Conservation (phyloP, 2,329 filamentous ascomycete species). For the Penicillium verrucosum region DNA sequence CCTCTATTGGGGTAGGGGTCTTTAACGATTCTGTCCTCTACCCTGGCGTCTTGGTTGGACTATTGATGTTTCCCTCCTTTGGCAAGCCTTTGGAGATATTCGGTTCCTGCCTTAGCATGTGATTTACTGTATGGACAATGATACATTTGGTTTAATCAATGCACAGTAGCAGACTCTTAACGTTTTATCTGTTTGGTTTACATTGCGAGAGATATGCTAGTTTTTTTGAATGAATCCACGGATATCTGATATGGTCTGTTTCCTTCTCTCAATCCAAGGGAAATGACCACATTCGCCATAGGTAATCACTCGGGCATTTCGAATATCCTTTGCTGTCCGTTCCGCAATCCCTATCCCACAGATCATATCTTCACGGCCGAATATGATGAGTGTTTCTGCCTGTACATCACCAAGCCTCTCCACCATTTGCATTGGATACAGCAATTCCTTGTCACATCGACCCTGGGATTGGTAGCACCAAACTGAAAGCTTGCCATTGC, state of each 20-base stretch:
- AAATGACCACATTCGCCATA: conserved; percentile 27
- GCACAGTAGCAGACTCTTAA: conserved; percentile 13
- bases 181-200: neutral
- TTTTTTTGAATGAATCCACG: conserved; percentile 12
- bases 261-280: conserved; percentile 26
- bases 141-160: conserved; percentile 15
- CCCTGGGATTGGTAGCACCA: conserved; percentile 1
- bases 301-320: neutral
- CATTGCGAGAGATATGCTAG: neutral
- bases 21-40: conserved; percentile 32
- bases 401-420: conserved; percentile 18
- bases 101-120: conserved; percentile 12
- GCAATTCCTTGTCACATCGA: neutral
- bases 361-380: conserved; percentile 25
- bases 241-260: conserved; percentile 15
- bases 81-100: conserved; percentile 3
- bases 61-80: conserved; percentile 11
- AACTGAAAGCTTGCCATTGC: neutral
- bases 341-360: conserved; percentile 19
- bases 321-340: conserved; percentile 15
- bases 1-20: conserved; percentile 18
- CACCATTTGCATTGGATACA: conserved; percentile 13
- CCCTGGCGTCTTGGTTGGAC: conserved; percentile 25
- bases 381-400: conserved; percentile 27
- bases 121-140: conserved; percentile 20